These are phyloP conservation scores for Tetrahymena thermophila DNA, from an alignment of 73 alveolate species.

Conservation along the genomic window DNA sequence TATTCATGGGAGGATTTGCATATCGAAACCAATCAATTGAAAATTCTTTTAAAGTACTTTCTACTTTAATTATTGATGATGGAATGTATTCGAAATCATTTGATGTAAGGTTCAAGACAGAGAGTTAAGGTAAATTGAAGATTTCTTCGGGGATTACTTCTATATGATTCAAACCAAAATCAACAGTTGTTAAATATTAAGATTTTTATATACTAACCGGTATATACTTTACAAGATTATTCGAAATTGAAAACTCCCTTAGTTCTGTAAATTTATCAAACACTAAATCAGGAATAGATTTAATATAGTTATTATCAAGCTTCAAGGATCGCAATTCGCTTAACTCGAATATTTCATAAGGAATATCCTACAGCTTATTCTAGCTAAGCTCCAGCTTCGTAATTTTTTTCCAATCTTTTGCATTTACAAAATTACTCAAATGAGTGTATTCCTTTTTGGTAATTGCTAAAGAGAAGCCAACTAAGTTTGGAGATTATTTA, in stretches of 20 bases:
- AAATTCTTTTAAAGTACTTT: slow-evolving; percentile 47
- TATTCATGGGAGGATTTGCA: slow-evolving; percentile 61
- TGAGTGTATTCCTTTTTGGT: not conserved
- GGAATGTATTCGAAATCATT: slow-evolving; percentile 69
- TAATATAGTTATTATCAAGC: slow-evolving; percentile 25
- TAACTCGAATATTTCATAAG: not conserved
- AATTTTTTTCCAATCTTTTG: not conserved
- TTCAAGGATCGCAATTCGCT: not conserved
- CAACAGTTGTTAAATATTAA: not conserved
- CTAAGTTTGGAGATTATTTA: not conserved
- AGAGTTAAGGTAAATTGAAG: slow-evolving; percentile 22
- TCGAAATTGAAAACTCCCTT: not conserved
- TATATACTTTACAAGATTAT: not conserved
- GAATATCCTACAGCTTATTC: slow-evolving; percentile 4
- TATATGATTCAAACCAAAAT: slow-evolving; percentile 13
- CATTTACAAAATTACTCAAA: not conserved
- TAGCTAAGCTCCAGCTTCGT: not conserved
- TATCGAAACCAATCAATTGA: slow-evolving; percentile 78
- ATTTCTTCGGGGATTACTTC: slow-evolving; percentile 39
- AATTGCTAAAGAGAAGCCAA: not conserved
- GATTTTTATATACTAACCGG: not conserved
- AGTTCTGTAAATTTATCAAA: slow-evolving; percentile 7
- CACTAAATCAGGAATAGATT: not conserved
- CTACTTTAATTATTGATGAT: slow-evolving; percentile 46
- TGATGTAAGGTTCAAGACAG: slow-evolving; percentile 41